These are phyloP conservation scores for Westerdykella aurantiaca DNA, from an alignment of 2,329 filamentous ascomycete genomes.

Conservation along the genomic window DNA sequence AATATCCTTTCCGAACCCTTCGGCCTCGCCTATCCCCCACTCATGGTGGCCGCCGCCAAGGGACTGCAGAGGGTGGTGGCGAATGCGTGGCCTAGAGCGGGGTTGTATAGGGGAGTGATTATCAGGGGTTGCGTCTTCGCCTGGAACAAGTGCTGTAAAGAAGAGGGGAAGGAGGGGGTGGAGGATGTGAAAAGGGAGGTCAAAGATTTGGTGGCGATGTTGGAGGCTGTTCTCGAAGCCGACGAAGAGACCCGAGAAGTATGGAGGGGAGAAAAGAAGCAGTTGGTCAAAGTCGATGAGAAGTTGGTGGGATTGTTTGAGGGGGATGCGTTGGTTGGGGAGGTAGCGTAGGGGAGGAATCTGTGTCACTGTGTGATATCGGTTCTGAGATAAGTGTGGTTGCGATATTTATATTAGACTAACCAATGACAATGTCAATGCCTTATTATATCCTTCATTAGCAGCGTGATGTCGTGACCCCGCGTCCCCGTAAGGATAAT, in stretches of 20 bases:
- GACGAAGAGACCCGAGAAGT: constrained; percentile 11
- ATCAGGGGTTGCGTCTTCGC: constrained; percentile 50
- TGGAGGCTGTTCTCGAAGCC: constrained; percentile 18
- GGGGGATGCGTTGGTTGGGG: background rate
- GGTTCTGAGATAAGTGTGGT: too few species aligned
- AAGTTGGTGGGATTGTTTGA: constrained; percentile 22
- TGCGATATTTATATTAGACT: too few species aligned
- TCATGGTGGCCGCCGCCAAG: constrained; percentile 50
- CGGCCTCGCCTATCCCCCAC: constrained; percentile 48
- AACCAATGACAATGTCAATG: too few species aligned
- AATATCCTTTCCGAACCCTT: constrained; percentile 65
- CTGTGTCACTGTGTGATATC: too few species aligned
- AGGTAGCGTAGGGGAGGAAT: too few species aligned
- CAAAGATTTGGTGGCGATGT: constrained; percentile 18
- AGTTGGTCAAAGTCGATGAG: constrained; percentile 23
- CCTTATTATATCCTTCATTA: too few species aligned
- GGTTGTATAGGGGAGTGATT: constrained; percentile 57
- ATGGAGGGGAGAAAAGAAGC: constrained; percentile 15
- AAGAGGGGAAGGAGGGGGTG: constrained; percentile 14
- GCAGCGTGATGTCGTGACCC: too few species aligned
- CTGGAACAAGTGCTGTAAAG: constrained; percentile 26
- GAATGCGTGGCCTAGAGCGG: constrained; percentile 65
- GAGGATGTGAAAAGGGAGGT: constrained; percentile 15
- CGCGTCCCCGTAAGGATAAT: too few species aligned
- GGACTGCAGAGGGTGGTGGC: constrained; percentile 55